Conservation (phyloP, 2,329 filamentous ascomycete species). For the Paracoccidioides lutzii region DNA sequence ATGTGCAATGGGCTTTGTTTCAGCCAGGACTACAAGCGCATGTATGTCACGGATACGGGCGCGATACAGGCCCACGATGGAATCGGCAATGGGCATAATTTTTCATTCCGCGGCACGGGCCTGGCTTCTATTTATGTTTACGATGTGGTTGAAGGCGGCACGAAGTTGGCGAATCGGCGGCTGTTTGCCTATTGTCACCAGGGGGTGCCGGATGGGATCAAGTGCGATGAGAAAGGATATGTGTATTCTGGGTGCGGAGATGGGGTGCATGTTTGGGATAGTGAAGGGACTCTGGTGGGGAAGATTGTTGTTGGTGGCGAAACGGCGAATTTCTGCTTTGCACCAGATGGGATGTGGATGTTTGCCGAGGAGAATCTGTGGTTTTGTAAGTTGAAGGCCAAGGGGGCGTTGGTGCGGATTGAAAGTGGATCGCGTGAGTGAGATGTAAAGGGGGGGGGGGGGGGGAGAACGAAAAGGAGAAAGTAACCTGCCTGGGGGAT, state of each 20-base stretch:
- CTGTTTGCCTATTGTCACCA: slow-evolving; percentile 40
- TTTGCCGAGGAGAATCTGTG: slow-evolving; percentile 10
- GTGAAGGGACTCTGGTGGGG: slow-evolving; percentile 37
- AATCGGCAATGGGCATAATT: slow-evolving; percentile 7
- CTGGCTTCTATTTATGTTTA: slow-evolving; percentile 21
- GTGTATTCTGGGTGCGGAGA: slow-evolving; percentile 44
- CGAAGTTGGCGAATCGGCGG: slow-evolving; percentile 37
- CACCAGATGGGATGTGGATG: slow-evolving; percentile 10
- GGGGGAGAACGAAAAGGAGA: not conserved
- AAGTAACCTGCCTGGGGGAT: not conserved
- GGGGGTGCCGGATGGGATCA: slow-evolving; percentile 35
- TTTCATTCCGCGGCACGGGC: slow-evolving; percentile 8
- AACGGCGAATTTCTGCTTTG: slow-evolving; percentile 40
- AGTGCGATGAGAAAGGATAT: slow-evolving; percentile 42
- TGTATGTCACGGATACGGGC: slow-evolving; percentile 33
- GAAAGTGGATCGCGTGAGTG: slow-evolving; percentile 6
- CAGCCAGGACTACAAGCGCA: slow-evolving; percentile 25
- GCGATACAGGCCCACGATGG: slow-evolving; percentile 15
- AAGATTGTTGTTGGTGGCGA: slow-evolving; percentile 43
- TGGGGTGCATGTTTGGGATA: slow-evolving; percentile 42
- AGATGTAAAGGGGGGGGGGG: not conserved
- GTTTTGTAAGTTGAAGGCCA: slow-evolving; percentile 9
- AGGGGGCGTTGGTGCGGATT: slow-evolving; percentile 8
- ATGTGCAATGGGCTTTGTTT: slow-evolving; percentile 34
- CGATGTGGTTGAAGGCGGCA: slow-evolving; percentile 31